Percentiles rank a stretch among this genome's conserved stretches.
phyloP scores from a whole-genome alignment of 23 red algal genomes.

The Gracilaria gracilis region DNA sequence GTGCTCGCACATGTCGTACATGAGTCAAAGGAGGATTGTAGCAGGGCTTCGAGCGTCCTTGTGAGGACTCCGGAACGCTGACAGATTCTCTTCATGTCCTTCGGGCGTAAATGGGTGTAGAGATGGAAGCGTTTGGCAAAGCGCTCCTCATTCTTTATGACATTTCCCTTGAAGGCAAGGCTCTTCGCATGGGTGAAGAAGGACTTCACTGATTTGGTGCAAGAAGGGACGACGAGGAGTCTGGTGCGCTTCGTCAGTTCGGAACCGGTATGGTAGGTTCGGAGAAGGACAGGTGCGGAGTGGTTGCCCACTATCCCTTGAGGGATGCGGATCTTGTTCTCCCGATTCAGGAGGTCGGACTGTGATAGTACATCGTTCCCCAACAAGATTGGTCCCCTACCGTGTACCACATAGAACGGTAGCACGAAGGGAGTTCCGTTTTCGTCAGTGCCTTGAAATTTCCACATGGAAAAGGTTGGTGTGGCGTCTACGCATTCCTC shows the following conservation, averaged over 20 bases:
- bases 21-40: not conserved
- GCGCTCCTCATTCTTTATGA: not conserved
- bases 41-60: not conserved
- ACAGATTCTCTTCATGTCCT: no score
- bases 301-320: not conserved
- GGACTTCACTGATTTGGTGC: not conserved
- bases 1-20: no score
- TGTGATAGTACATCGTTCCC: not conserved
- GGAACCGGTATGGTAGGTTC: not conserved
- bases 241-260: not conserved
- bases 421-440: not conserved
- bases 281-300: not conserved
- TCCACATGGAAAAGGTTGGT: conserved; percentile 11
- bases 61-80: not conserved
- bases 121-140: conserved; percentile 8
- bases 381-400: not conserved
- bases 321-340: not conserved
- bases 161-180: not conserved
- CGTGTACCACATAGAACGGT: not conserved
- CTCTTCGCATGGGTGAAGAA: not conserved
- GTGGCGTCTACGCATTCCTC: not conserved
- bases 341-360: not conserved
- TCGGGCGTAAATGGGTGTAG: not conserved
- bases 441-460: not conserved
- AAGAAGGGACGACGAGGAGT: not conserved